Evolutionary conservation across 805 yeast species (phyloP), one percentile per base, ranked within the genome.

Genomic region (Hemisphaericaspora nanyangensis): DNA sequence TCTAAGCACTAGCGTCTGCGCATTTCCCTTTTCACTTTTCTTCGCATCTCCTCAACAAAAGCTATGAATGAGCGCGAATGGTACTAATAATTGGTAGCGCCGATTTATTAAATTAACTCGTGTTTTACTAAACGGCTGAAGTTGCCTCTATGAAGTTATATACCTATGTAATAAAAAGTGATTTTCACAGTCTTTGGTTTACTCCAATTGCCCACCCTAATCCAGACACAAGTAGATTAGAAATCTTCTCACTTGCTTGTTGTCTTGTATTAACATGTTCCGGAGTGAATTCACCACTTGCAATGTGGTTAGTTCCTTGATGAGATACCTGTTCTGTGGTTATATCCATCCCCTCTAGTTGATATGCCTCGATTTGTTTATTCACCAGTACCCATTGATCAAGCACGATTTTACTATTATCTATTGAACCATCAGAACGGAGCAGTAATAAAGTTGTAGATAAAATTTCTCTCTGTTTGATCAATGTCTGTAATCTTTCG

Each of bases 141-240:
- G n/a, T n/a, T n/a, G n/a, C n/a, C n/a, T n/a, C n/a, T n/a, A n/a
- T n/a, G n/a, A n/a, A n/a, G n/a, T n/a, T n/a, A n/a, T n/a, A n/a
- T n/a, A n/a, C n/a, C n/a, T n/a, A n/a, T n/a, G n/a, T n/a, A n/a
- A n/a, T n/a, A n/a, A n/a, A n/a, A n/a, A n/a, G n/a, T n/a, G n/a
- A n/a, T n/a, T n/a, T n/a, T n/a, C n/a, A n/a, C n/a, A 8, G 12
- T 15, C 18, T 3, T 32, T 39, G 42, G 38, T 55, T 60, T 29
- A 82, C 82, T 5, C 82, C 82, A 46, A 77, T 74, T 3, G 82
- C 82, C 83, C 83, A 77, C 4, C 82, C 82, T 22, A 77, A 55
- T 1, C 82, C 82, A 18, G 76, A 67, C 3, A 73, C 79, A 39
- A 77, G 59, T 40, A 77, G 50, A 40, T 67, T 72, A 8, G 77